phyloP scores from a whole-genome alignment of 345 rosid species.

The Populus nigra region DNA sequence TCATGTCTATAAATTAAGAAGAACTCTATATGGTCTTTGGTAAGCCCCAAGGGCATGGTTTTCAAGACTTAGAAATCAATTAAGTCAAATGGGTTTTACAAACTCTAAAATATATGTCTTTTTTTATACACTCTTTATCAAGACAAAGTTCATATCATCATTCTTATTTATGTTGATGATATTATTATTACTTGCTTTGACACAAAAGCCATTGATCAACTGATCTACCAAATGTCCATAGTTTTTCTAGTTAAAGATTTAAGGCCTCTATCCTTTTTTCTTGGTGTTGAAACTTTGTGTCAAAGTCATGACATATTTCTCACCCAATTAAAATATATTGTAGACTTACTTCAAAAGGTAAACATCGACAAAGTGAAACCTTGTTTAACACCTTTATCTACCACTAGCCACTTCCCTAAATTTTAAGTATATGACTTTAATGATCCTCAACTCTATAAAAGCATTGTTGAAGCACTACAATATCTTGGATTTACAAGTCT shows the following conservation, averaged over 20 bases:
- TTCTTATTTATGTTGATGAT: neutral
- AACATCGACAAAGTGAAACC: neutral
- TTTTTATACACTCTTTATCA: too few relatives aligned
- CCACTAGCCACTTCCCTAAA: neutral
- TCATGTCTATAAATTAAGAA: too few relatives aligned
- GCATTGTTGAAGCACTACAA: neutral
- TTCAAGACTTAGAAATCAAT: neutral
- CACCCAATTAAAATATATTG: neutral
- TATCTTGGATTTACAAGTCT: neutral
- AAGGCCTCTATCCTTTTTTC: neutral
- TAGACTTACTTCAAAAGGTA: neutral
- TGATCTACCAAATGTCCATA: too few relatives aligned
- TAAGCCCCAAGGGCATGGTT: neutral
- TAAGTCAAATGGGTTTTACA: too few relatives aligned
- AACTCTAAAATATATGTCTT: too few relatives aligned
- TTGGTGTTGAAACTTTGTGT: neutral
- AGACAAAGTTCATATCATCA: too few relatives aligned
- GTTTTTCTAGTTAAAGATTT: neutral
- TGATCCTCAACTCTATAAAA: too few relatives aligned
- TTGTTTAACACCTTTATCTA: neutral
- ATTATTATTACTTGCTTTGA: neutral
- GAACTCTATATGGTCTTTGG: neutral
- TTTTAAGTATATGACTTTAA: too few relatives aligned
- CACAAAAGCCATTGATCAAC: too few relatives aligned
- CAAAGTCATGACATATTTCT: neutral